Base-by-base conservation (phyloP, 495 filamentous ascomycete genomes). In the Tuber calosporum region DNA sequence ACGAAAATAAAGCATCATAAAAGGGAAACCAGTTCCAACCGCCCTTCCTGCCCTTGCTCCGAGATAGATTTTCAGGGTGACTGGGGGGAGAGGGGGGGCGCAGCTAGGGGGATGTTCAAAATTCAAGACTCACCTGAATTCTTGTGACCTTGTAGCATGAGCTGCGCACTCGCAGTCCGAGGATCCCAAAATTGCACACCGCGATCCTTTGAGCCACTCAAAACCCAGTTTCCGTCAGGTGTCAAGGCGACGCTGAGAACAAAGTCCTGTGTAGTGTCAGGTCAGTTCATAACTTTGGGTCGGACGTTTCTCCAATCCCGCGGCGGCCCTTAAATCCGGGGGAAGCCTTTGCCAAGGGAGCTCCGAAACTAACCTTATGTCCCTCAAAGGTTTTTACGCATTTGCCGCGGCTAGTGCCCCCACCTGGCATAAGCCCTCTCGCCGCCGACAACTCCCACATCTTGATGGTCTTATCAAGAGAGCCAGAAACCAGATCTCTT, bases 141-240 rank as follows among this genome's bases (percentile, higher is more conserved):
- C 85, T 94, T 94, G 82, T 96, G 93, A 40, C 93, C 93, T 82
- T 96, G 93, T 70, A 96, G 87, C 92, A 94, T 95, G 84, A 96
- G 88, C 82, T 96, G 93, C 8, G 93, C 91, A 80, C 90, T 90
- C 19, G 93, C 93, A 67, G 91, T 95, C 79, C 89, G 87, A 20
- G 93, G 92, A 81, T 96, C 91, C 93, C 93, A 96, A 85, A 96
- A 96, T 82, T 95, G 93, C 30, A 96, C 93, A 53, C 93, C 93
- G 62, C 93, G 86, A 80, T 96, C 93, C 84, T 96, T 95, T 43
- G 92, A 94, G 37, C 93, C 93, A 75, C 92, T 95, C 83, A 96
- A 89, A 30, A 96, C 93, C 93, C 93, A 96, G 74, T 89, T 87
- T 71, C 90, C 90, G 81, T 96, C 93, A 62, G 93, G 93, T 0